These are phyloP conservation scores for Symbiotaphrina buchneri DNA, from an alignment of 495 filamentous ascomycete genomes.

Conservation along the genomic window DNA sequence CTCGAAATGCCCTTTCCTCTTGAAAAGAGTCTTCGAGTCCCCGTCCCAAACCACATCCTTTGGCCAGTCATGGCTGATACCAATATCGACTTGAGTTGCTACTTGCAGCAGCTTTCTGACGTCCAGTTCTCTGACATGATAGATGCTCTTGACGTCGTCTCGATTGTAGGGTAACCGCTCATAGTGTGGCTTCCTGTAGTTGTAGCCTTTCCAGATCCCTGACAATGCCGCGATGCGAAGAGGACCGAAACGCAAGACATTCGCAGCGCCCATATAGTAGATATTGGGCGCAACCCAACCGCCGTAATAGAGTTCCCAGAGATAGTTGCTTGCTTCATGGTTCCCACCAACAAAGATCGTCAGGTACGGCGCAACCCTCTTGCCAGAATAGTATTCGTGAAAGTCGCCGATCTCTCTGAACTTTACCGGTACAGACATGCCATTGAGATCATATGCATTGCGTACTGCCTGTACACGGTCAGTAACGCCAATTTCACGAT, in stretches of 20 bases:
- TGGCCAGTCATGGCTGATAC: conserved; percentile 92
- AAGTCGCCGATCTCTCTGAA: conserved; percentile 77
- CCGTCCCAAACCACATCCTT: conserved; percentile 54
- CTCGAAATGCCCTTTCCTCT: conserved; percentile 46
- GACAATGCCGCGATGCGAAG: conserved; percentile 77
- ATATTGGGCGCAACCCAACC: conserved; percentile 96
- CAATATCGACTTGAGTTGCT: conserved; percentile 63
- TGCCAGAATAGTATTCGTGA: conserved; percentile 73
- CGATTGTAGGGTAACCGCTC: conserved; percentile 71
- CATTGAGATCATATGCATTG: conserved; percentile 66
- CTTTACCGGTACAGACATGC: conserved; percentile 68
- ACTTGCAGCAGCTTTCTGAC: conserved; percentile 73
- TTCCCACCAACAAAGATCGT: conserved; percentile 90
- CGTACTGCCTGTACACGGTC: conserved; percentile 45
- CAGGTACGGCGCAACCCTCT: conserved; percentile 53
- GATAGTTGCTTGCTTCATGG: conserved; percentile 72
- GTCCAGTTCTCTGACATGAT: conserved; percentile 81
- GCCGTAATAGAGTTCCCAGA: conserved; percentile 84
- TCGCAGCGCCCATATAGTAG: conserved; percentile 85
- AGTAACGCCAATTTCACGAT: conserved; percentile 8
- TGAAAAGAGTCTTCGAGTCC: conserved; percentile 35
- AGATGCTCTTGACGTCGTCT: conserved; percentile 52
- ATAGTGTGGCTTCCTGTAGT: conserved; percentile 59
- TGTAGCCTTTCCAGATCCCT: conserved; percentile 78
- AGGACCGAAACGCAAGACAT: conserved; percentile 59